phyloP scores from a whole-genome alignment of 1,284 basidiomycete genomes.

The Ceratobasidium papillatum region DNA sequence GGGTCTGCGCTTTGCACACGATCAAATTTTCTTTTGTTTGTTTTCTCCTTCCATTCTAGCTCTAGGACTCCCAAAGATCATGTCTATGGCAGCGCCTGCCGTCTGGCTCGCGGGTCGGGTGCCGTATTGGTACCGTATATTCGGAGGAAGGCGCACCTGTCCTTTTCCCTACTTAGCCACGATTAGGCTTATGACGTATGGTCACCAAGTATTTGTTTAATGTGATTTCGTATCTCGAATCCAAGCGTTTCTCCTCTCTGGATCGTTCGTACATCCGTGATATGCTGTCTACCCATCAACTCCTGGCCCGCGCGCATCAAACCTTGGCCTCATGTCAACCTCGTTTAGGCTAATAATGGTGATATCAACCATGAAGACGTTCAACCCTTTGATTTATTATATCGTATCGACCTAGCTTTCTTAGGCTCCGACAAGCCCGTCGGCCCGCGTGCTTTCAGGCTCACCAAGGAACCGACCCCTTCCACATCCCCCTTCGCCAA shows the following conservation, averaged over 20 bases:
- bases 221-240: slow-evolving; percentile 37
- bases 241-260: slow-evolving; percentile 28
- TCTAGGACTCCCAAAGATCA: slow-evolving; percentile 19
- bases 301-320: background rate
- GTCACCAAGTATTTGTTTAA: slow-evolving; percentile 21
- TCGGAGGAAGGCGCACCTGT: background rate
- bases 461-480: background rate
- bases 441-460: background rate
- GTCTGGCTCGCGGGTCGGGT: slow-evolving; percentile 21
- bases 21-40: background rate
- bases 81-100: background rate
- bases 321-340: background rate
- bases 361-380: background rate
- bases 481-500: background rate
- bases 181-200: slow-evolving; percentile 10
- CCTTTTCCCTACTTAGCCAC: background rate
- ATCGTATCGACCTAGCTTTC: background rate
- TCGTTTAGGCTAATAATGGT: background rate
- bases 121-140: slow-evolving; percentile 9
- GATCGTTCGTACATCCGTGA: background rate
- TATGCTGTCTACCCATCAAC: background rate
- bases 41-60: slow-evolving; percentile 3
- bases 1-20: background rate
- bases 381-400: background rate
- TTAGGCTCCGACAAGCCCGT: background rate